A percentile compares a stretch with the other conserved stretches of the same genome.
Conservation (phyloP, 2,329 filamentous ascomycete species). For the Cercospora sp. region DNA sequence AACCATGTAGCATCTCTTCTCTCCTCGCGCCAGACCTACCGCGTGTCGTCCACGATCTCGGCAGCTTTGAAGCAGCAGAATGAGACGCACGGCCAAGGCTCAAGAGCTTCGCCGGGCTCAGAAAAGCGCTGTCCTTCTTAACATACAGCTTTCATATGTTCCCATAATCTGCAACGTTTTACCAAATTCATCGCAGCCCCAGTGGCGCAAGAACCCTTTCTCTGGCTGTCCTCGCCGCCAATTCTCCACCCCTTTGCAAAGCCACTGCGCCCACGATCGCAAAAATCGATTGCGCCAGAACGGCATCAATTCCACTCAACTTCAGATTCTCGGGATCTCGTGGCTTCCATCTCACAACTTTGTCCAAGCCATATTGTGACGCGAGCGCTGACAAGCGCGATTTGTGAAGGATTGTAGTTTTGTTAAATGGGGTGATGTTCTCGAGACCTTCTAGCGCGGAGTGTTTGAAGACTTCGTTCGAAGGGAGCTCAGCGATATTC, state of each 20-base stretch:
- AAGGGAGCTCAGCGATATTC: slow-evolving; percentile 18
- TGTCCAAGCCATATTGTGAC: slow-evolving; percentile 66
- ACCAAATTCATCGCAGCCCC: slow-evolving; percentile 57
- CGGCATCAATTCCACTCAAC: slow-evolving; percentile 70
- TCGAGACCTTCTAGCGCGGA: slow-evolving; percentile 70
- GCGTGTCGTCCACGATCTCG: not conserved
- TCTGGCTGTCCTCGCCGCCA: slow-evolving; percentile 71
- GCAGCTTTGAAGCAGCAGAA: not conserved
- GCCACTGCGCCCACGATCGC: slow-evolving; percentile 86
- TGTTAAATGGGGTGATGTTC: slow-evolving; percentile 64
- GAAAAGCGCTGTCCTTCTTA: not conserved
- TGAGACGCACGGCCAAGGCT: not conserved
- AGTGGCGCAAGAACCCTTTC: slow-evolving; percentile 68
- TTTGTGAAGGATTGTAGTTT: slow-evolving; percentile 63
- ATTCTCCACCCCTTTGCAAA: slow-evolving; percentile 79
- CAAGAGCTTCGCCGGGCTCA: not conserved
- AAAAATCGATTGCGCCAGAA: slow-evolving; percentile 76
- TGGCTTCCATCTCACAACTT: slow-evolving; percentile 86
- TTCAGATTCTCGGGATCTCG: slow-evolving; percentile 69
- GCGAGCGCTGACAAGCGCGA: slow-evolving; percentile 68
- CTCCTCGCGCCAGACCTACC: not conserved
- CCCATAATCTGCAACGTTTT: not conserved
- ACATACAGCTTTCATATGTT: not conserved
- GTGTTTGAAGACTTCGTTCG: slow-evolving; percentile 58
- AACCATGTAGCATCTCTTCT: not conserved